Evolutionary conservation across 805 yeast species (phyloP), one percentile per base, ranked within the genome.

Genomic region (Ogataea glucozyma): DNA sequence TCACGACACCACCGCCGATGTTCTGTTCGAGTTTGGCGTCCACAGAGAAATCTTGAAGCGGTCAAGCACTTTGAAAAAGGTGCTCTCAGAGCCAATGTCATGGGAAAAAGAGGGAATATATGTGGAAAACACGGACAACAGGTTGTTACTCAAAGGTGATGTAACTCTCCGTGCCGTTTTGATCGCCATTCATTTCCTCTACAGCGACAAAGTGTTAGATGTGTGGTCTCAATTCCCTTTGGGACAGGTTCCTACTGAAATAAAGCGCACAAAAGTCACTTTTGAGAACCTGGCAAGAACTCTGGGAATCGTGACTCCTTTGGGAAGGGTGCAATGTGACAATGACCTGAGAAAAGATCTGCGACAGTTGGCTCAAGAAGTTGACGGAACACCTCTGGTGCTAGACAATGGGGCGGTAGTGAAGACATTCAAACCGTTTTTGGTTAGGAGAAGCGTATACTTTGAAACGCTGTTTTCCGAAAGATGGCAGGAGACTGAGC

Each of bases 381-480:
- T 21, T 4, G 44, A 50, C 6, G 39, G 34, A 54, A 71, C 78
- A 2, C 52, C 53, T 0, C 61, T 87, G 2, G 50, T 50, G 4
- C 58, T 83, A n/a, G 48, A 62, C 1, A 81, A 78, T 51, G 79
- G 77, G 1, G 66, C 61, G n/a, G n/a, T n/a, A n/a, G 24, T 73
- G 0, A 43, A 46, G 4, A 73, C 77, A 6, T 79, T 79, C 54
- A 72, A 82, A 2, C 66, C 70, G 9, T 62, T 88, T 4, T 54
- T 89, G n/a, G 56, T 65, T 4, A 60, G 75, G 0, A 64, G 95
- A 45, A 76, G 82, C 35, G 79, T 78, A 0, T 85, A 72, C 54
- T 87, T 89, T 58, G 81, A 77, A 42, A 71, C 82, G 0, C 49
- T 79, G 2, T 69, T 85, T 26, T 73, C 83, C 0, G 56, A 62